phyloP scores from a whole-genome alignment of 106 monocot genomes.

The Platanthera zijinensis region DNA sequence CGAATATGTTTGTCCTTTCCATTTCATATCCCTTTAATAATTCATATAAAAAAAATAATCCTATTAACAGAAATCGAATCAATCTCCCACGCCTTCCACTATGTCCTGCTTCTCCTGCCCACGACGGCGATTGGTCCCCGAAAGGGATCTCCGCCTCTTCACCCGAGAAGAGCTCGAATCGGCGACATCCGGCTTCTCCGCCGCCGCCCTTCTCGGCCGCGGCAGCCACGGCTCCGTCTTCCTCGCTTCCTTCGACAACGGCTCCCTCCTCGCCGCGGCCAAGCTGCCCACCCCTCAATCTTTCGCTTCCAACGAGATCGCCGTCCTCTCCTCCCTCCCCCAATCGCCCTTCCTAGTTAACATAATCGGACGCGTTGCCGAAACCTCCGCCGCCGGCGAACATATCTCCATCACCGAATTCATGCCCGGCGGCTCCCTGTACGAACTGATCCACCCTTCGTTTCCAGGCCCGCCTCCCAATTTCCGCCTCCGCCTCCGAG shows the following conservation, averaged over 20 bases:
- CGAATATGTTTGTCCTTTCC: no score
- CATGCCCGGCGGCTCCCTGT: slow-evolving; percentile 38
- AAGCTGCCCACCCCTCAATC: slow-evolving; percentile 14
- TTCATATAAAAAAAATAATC: no score
- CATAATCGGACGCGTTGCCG: slow-evolving; percentile 22
- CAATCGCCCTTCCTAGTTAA: slow-evolving; percentile 37
- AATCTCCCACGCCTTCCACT: neutral
- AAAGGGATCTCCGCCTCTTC: slow-evolving; percentile 9
- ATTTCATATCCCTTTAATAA: no score
- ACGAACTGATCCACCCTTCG: slow-evolving; percentile 25
- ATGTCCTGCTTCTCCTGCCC: neutral
- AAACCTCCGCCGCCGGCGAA: slow-evolving; percentile 10
- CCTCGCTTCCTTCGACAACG: slow-evolving; percentile 34
- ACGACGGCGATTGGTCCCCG: neutral
- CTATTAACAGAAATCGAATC: no score
- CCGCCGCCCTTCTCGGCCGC: slow-evolving; percentile 51
- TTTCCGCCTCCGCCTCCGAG: slow-evolving; percentile 14
- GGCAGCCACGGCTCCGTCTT: slow-evolving; percentile 96
- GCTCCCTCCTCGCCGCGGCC: slow-evolving; percentile 43
- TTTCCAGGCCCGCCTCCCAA: neutral
- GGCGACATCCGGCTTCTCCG: slow-evolving; percentile 53
- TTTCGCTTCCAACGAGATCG: slow-evolving; percentile 61
- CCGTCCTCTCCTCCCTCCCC: slow-evolving; percentile 31
- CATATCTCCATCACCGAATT: slow-evolving; percentile 20
- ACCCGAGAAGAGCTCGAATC: slow-evolving; percentile 43